A percentile compares a stretch with the other conserved stretches of the same genome.
phyloP scores from a whole-genome alignment of 176 grass and related monocot genomes.

The Rhynchospora tenuis region DNA sequence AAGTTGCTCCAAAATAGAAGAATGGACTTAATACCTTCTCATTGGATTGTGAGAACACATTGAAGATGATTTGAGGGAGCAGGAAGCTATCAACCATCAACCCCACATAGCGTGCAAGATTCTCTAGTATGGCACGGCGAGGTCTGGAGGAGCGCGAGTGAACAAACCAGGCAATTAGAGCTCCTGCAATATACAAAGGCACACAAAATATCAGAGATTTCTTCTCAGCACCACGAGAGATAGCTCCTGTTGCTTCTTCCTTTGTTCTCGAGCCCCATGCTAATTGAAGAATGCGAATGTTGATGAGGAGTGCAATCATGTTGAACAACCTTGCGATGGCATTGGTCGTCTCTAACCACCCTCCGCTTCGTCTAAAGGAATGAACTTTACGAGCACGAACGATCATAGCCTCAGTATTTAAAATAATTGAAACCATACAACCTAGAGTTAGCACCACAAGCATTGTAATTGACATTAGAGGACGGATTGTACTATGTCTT shows the following conservation, averaged over 20 bases:
- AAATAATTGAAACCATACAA: conserved; percentile 66
- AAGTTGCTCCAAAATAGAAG: conserved; percentile 66
- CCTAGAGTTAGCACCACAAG: conserved; percentile 56
- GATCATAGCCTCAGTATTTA: conserved; percentile 79
- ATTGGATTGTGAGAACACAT: conserved; percentile 54
- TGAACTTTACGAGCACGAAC: conserved; percentile 50
- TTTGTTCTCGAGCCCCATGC: conserved; percentile 57
- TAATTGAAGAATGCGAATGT: conserved; percentile 73
- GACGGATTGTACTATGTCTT: conserved; percentile 41
- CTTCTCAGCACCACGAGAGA: conserved; percentile 53
- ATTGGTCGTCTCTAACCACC: conserved; percentile 79
- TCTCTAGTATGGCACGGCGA: conserved; percentile 44
- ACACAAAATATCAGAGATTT: conserved; percentile 59
- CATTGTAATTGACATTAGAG: conserved; percentile 80
- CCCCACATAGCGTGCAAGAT: conserved; percentile 53
- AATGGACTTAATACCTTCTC: conserved; percentile 39
- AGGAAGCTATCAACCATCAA: conserved; percentile 69
- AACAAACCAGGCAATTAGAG: conserved; percentile 32
- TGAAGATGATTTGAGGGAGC: conserved; percentile 72
- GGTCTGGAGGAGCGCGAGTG: conserved; percentile 30
- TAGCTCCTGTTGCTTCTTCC: conserved; percentile 29
- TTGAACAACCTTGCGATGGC: conserved; percentile 68
- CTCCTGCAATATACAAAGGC: conserved; percentile 59
- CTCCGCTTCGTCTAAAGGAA: conserved; percentile 34
- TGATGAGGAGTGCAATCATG: conserved; percentile 62